Percentiles rank a stretch among this genome's conserved stretches.
Conservation (phyloP, 1,284 basidiomycete species). For the Exobasidium cylindrosporum region DNA sequence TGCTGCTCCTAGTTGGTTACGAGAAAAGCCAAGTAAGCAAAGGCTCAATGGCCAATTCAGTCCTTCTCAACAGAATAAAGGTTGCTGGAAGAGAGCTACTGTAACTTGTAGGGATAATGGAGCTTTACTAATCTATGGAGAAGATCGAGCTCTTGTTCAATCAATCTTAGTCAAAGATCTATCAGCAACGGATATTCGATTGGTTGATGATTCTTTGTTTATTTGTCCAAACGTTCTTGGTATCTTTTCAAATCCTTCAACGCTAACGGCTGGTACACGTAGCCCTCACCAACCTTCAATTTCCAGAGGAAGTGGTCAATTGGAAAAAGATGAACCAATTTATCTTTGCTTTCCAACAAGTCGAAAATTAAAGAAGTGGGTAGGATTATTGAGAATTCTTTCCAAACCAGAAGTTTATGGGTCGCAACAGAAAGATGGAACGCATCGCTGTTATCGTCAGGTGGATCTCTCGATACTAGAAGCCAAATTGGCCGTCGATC, state of each 20-base stretch:
- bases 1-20: slow-evolving; percentile 18
- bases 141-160: slow-evolving; percentile 35
- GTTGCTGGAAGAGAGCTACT: slow-evolving; percentile 30
- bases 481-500: background rate
- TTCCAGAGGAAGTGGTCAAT: background rate
- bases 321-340: slow-evolving; percentile 25
- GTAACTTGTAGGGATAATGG: slow-evolving; percentile 38
- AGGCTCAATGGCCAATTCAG: slow-evolving; percentile 6
- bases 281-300: background rate
- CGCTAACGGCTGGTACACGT: background rate
- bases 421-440: slow-evolving; percentile 21
- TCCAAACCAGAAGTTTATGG: slow-evolving; percentile 38
- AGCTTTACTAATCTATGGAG: slow-evolving; percentile 30
- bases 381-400: slow-evolving; percentile 28
- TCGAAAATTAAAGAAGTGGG: slow-evolving; percentile 26
- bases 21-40: slow-evolving; percentile 19
- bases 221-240: slow-evolving; percentile 28
- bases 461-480: slow-evolving; percentile 33
- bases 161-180: slow-evolving; percentile 27
- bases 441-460: slow-evolving; percentile 36
- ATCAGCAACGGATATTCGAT: slow-evolving; percentile 32
- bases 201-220: slow-evolving; percentile 40
- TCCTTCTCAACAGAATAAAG: background rate
- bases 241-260: slow-evolving; percentile 31
- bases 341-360: slow-evolving; percentile 32